A percentile compares a stretch with the other conserved stretches of the same genome.
phyloP scores from a whole-genome alignment of 2,329 filamentous ascomycete species.

The Plectosphaerella cucumerina region DNA sequence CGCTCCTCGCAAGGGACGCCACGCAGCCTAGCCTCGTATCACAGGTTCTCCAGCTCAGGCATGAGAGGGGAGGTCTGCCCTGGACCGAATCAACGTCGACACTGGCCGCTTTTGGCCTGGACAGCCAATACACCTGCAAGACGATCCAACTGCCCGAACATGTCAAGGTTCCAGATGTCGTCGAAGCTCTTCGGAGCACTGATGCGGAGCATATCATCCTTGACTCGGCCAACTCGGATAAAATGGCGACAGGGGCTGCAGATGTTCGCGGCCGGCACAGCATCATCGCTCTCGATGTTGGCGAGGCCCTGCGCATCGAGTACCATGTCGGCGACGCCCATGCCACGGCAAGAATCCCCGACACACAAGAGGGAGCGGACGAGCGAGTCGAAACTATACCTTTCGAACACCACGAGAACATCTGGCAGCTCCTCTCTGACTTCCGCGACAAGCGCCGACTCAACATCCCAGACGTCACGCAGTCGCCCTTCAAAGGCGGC shows the following conservation, averaged over 20 bases:
- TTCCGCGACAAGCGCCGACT: slow-evolving; percentile 31
- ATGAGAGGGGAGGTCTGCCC: background rate
- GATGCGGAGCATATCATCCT: slow-evolving; percentile 48
- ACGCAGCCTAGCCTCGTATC: slow-evolving; percentile 29
- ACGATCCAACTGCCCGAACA: slow-evolving; percentile 39
- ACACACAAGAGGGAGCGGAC: slow-evolving; percentile 6
- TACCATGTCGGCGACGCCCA: slow-evolving; percentile 47
- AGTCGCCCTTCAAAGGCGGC: slow-evolving; percentile 69
- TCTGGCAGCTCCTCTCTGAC: slow-evolving; percentile 49
- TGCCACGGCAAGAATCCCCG: slow-evolving; percentile 23
- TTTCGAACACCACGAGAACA: slow-evolving; percentile 22
- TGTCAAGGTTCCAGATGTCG: slow-evolving; percentile 48
- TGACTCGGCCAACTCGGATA: slow-evolving; percentile 54
- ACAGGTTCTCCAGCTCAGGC: slow-evolving; percentile 1
- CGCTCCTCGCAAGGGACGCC: slow-evolving; percentile 23
- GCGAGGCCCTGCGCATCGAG: slow-evolving; percentile 51
- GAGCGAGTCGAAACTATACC: slow-evolving; percentile 21
- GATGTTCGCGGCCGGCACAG: slow-evolving; percentile 61
- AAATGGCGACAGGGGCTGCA: slow-evolving; percentile 29
- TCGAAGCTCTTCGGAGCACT: slow-evolving; percentile 41
- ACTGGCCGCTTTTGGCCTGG: slow-evolving; percentile 23
- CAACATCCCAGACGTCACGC: slow-evolving; percentile 9
- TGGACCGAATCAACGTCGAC: slow-evolving; percentile 7
- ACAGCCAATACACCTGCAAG: slow-evolving; percentile 31
- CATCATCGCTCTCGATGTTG: slow-evolving; percentile 66